These are phyloP conservation scores for Selaginella tamariscina DNA, from an alignment of 75 land plant species.

Conservation along the genomic window DNA sequence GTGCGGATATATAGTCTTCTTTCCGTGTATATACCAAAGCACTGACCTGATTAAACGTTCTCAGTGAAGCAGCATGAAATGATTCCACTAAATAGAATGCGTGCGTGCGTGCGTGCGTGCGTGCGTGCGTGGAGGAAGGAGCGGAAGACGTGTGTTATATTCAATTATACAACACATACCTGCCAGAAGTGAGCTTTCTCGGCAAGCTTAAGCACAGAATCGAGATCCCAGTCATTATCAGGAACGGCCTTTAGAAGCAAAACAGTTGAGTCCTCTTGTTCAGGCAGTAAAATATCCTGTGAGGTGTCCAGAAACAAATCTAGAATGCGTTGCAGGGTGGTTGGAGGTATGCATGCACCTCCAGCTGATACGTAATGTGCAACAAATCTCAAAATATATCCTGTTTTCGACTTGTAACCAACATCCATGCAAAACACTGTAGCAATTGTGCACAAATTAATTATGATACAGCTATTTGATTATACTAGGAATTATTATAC, in stretches of 20 bases:
- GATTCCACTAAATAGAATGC: too few relatives aligned
- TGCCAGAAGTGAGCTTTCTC: constrained; percentile 54
- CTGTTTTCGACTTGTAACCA: constrained; percentile 37
- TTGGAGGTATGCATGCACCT: constrained; percentile 41
- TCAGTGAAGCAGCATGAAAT: neutral
- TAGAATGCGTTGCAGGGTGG: constrained; percentile 46
- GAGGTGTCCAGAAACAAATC: constrained; percentile 16
- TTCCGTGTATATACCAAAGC: constrained; percentile 51
- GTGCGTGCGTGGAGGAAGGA: too few relatives aligned
- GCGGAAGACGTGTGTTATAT: too few relatives aligned
- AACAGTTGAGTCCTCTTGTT: constrained; percentile 57
- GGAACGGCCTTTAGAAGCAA: constrained; percentile 56
- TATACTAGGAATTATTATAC: too few relatives aligned
- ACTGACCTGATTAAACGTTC: constrained; percentile 41
- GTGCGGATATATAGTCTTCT: constrained; percentile 55
- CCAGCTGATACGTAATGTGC: constrained; percentile 51
- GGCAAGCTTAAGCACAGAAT: constrained; percentile 49
- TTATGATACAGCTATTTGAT: too few relatives aligned
- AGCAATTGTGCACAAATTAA: too few relatives aligned
- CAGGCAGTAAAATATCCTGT: neutral
- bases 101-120: too few relatives aligned
- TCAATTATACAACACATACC: constrained; percentile 28
- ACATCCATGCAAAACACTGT: neutral
- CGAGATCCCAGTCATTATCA: constrained; percentile 53
- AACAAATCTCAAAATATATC: constrained; percentile 55